These are phyloP conservation scores for Pythium periplocum DNA, from an alignment of 352 stramenopile genomes.

Conservation along the genomic window DNA sequence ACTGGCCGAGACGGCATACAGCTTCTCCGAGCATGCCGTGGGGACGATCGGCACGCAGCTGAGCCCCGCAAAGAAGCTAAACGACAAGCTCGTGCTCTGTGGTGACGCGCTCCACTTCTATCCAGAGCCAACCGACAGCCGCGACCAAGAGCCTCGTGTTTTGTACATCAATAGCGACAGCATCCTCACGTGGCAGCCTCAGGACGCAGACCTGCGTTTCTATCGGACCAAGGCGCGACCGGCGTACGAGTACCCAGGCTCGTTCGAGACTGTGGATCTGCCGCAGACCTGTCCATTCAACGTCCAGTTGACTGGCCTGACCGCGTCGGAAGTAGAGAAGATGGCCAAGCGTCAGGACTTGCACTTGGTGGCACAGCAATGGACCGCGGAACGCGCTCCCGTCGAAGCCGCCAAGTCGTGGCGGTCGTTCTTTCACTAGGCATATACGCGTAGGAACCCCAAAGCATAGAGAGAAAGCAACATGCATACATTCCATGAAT, in stretches of 20 bases:
- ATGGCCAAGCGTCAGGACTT: too few species aligned
- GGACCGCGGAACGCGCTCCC: too few species aligned
- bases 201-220: constrained; percentile 6
- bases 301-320: neutral
- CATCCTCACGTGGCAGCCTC: constrained; percentile 26
- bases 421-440: too few species aligned
- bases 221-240: constrained; percentile 25
- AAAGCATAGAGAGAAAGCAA: too few species aligned
- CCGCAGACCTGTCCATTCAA: constrained; percentile 3
- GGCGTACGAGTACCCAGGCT: constrained; percentile 26
- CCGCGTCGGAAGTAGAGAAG: neutral
- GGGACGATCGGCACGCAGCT: constrained; percentile 7
- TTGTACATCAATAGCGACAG: constrained; percentile 56
- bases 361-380: too few species aligned
- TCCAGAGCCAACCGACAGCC: constrained; percentile 4
- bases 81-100: constrained; percentile 21
- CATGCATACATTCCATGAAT: too few species aligned
- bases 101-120: constrained; percentile 41
- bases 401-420: too few species aligned
- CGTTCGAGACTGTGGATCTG: neutral
- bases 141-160: neutral
- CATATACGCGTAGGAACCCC: too few species aligned
- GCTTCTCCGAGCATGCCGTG: constrained; percentile 29
- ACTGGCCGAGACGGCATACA: constrained; percentile 40
- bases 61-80: too few species aligned